These are phyloP conservation scores for Talaromyces sp. DNA, from an alignment of 2,329 filamentous ascomycete genomes.

Conservation along the genomic window DNA sequence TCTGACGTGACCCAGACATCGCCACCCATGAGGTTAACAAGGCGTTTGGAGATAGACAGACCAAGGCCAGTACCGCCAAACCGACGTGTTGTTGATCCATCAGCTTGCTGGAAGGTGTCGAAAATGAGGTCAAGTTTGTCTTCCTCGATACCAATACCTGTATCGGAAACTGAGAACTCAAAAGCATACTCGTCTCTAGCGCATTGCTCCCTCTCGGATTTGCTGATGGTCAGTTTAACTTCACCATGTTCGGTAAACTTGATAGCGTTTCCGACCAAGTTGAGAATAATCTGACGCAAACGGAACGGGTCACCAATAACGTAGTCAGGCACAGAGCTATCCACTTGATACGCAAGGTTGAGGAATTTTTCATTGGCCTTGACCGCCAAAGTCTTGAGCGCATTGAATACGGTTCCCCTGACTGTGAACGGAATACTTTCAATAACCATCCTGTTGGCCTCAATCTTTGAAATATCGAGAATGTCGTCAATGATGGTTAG, in stretches of 20 bases:
- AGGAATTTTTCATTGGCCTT: constrained; percentile 94
- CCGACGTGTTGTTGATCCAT: constrained; percentile 89
- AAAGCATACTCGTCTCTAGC: constrained; percentile 74
- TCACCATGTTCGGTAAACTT: constrained; percentile 95
- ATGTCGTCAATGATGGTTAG: constrained; percentile 86
- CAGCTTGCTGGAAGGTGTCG: constrained; percentile 95
- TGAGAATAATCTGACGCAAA: constrained; percentile 87
- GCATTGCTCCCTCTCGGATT: constrained; percentile 55
- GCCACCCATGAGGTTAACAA: constrained; percentile 91
- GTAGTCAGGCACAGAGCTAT: constrained; percentile 84
- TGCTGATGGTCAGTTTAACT: constrained; percentile 78
- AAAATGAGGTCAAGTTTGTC: constrained; percentile 95
- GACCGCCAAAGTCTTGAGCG: constrained; percentile 86
- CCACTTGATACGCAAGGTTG: constrained; percentile 83
- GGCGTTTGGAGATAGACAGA: constrained; percentile 86
- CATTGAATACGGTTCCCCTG: constrained; percentile 88
- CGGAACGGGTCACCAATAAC: constrained; percentile 92
- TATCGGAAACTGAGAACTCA: constrained; percentile 89
- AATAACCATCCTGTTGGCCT: constrained; percentile 92
- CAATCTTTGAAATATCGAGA: constrained; percentile 65
- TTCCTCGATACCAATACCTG: constrained; percentile 85
- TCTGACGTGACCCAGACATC: constrained; percentile 90
- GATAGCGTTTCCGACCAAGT: constrained; percentile 91
- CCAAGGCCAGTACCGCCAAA: constrained; percentile 91
- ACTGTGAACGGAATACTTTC: constrained; percentile 93